Evolutionary conservation across 306 rosid genomes (phyloP).

Genomic region (Fagus sylvatica): DNA sequence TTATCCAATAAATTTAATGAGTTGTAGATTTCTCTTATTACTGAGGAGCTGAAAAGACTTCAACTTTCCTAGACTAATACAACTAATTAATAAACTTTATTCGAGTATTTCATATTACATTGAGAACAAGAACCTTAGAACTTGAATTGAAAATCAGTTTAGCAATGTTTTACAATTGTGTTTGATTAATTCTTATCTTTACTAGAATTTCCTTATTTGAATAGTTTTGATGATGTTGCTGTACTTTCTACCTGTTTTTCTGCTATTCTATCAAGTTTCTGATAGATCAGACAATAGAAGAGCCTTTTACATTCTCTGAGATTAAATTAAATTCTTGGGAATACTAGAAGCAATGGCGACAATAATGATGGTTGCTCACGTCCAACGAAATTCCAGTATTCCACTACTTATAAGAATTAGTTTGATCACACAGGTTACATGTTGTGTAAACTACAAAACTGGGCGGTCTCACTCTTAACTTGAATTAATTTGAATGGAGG

Average conservation of each 20-base stretch:
- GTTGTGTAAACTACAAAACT: not conserved
- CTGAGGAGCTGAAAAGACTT: not conserved
- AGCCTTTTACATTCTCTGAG: not conserved
- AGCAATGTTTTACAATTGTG: not conserved
- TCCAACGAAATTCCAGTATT: not conserved
- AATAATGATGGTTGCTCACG: not conserved
- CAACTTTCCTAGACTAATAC: not conserved
- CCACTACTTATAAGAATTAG: not conserved
- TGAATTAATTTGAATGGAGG: not conserved
- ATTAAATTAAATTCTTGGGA: not conserved
- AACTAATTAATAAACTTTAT: not conserved
- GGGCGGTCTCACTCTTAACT: not conserved
- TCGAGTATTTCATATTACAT: not conserved
- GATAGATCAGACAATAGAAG: not conserved
- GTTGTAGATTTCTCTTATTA: not conserved
- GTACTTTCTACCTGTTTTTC: not conserved
- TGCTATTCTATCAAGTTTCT: conserved; percentile 1
- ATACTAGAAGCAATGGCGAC: not conserved
- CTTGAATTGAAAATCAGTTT: too few relatives aligned
- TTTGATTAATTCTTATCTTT: not conserved
- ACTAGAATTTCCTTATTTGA: not conserved
- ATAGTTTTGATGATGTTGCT: not conserved
- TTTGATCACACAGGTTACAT: not conserved
- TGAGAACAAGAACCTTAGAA: not conserved
- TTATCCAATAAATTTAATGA: not conserved